These are phyloP conservation scores for Excoecaria cochinchinensis DNA, from an alignment of 345 rosid genomes.

Conservation along the genomic window DNA sequence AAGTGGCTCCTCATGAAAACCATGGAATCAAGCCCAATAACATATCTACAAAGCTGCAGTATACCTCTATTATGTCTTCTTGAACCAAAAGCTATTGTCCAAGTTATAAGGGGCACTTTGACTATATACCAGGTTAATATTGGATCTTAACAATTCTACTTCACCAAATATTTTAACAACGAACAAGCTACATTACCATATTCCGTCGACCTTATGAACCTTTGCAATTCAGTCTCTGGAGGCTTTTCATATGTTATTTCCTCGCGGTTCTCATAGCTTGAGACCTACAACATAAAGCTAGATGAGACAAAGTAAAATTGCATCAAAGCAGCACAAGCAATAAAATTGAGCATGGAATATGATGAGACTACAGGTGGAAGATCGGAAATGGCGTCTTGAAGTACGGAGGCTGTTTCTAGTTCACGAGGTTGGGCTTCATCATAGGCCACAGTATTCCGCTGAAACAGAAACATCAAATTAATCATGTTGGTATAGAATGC, in stretches of 20 bases:
- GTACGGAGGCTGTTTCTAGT: constrained; percentile 68
- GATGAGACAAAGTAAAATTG: constrained; percentile 12
- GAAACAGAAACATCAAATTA: constrained; percentile 38
- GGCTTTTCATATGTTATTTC: constrained; percentile 52
- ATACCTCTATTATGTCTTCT: neutral
- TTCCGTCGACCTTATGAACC: constrained; percentile 63
- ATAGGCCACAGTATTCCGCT: constrained; percentile 93
- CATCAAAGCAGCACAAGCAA: constrained; percentile 19
- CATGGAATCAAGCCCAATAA: neutral
- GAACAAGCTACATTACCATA: constrained; percentile 35
- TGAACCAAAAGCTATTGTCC: no score
- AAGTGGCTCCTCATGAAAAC: neutral
- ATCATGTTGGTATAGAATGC: constrained; percentile 11
- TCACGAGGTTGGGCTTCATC: constrained; percentile 69
- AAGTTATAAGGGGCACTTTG: no score
- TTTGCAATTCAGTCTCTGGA: constrained; percentile 85
- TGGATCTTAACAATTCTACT: neutral
- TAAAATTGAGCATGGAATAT: constrained; percentile 6
- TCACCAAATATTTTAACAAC: neutral
- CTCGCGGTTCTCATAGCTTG: constrained; percentile 52
- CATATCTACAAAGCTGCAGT: neutral
- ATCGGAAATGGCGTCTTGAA: constrained; percentile 89
- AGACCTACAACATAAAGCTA: constrained; percentile 44
- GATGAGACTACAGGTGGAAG: constrained; percentile 64
- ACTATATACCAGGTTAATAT: no score